Base-by-base conservation (phyloP, 345 rosid genomes). In the Citropsis articulata region DNA sequence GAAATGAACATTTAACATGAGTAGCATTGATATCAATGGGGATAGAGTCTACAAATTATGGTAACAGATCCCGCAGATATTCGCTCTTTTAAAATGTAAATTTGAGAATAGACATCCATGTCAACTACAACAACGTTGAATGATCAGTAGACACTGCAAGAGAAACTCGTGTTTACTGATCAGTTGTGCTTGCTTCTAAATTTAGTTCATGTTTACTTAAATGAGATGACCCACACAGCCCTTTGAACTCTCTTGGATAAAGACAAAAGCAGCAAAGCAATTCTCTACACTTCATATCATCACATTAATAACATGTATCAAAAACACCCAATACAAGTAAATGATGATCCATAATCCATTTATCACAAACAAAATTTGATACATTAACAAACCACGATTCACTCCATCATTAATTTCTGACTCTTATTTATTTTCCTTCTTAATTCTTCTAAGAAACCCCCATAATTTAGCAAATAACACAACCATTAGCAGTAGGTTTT, bases 401-500 rank as follows among this genome's bases (percentile, higher is more conserved):
- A 35, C 16, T 2, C 35, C 76, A 72, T 16, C 21, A 18, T 53
- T 18, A 53, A 53, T 53, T 53, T 53, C 6, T 1, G 1, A 16
- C 57, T 50, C 19, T 18, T 4, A 18, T 53, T 53, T 1, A 0
- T 18, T 18, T 18, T 50, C 56, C 56, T 18, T 5, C 35, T 4
- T 12, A 5, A 9, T 25, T n/a, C 10, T 13, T 18, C 50, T 36
- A 28, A 35, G 21, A 19, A 12, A 55, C 5, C 35, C 36, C 55
- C 22, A 60, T 28, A 3, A 33, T 1, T 57, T 74, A 87, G 33
- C 83, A 87, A 56, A 89, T 89, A 45, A 85, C 80, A 59, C 92
- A 89, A 42, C 69, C 66, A 77, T 72, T 73, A 5, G 90, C 82
- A 73, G 82, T 77, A 5, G 90, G 82, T 69, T 83, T 79, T 45